Evolutionary conservation across 2,329 filamentous ascomycete species (phyloP), one percentile per base, ranked within the genome.

Genomic region (Leptosphaerulina australis): DNA sequence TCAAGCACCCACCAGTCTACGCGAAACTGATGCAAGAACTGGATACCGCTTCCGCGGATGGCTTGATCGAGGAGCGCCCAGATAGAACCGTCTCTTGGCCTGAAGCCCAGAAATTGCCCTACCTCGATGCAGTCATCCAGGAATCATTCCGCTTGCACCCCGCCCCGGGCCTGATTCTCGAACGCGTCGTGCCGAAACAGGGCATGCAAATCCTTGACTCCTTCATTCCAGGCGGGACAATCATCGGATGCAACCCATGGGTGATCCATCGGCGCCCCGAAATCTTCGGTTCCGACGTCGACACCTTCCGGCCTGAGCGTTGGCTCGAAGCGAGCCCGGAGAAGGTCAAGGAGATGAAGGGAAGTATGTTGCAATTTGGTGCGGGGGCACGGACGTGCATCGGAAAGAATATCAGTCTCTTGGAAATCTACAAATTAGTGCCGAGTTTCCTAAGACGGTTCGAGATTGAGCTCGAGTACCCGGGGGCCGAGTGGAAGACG

Each of bases 121-220:
- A 92, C 68, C 82, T 94, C 5, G 87, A 91, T 63, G 89, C 88
- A 3, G 86, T 85, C 46, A 81, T 93, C 62, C 89, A 92, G 64
- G 90, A 94, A 70, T 83, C 86, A 4, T 89, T 92, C 75, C 83
- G 88, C 10, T 68, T 91, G 60, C 88, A 92, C 67, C 89, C 90
- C 0, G 87, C 88, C 0, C 81, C 87, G 0, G 89, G 88, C 0
- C 75, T 92, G 4, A 84, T 86, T 0, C 77, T 93, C 33, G 89
- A 93, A 71, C 82, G 90, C 52, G 77, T 92, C 35, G 87, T 90
- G 0, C 89, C 89, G 0, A 72, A 78, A 0, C 77, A 81, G 15
- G 88, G 88, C 8, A 77, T 80, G 18, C 81, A 85, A 33, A 86
- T 91, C 43, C 79, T 81, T 1, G 87, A 85, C 1, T 70, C 78